Percentiles rank a stretch among this genome's conserved stretches.
phyloP scores from a whole-genome alignment of 768 basidiomycete species.

The Hydnum rufescens region DNA sequence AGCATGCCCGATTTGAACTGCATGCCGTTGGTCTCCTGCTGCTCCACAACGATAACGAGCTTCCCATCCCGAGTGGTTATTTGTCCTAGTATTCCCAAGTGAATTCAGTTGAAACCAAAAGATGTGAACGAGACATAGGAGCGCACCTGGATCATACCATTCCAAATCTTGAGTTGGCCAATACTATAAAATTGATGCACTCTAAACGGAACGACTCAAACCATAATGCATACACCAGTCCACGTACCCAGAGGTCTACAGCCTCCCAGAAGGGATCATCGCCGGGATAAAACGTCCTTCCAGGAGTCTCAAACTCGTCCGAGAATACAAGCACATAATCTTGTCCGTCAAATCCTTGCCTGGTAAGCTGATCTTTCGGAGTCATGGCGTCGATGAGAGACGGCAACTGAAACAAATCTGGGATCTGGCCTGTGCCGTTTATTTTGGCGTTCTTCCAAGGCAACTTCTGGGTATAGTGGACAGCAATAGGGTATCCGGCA shows the following conservation, averaged over 20 bases:
- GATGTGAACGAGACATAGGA: background rate
- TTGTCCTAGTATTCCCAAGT: conserved; percentile 17
- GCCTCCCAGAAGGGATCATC: conserved; percentile 82
- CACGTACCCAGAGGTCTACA: conserved; percentile 29
- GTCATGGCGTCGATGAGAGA: conserved; percentile 52
- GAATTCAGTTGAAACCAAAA: background rate
- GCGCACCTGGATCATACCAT: conserved; percentile 44
- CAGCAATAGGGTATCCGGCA: conserved; percentile 55
- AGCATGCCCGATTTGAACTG: conserved; percentile 57
- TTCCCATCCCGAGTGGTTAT: conserved; percentile 44
- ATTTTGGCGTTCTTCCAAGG: conserved; percentile 40
- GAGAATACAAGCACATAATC: conserved; percentile 55
- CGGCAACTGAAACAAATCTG: conserved; percentile 34
- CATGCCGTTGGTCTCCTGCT: conserved; percentile 33
- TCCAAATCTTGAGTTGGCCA: conserved; percentile 48
- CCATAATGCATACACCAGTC: background rate
- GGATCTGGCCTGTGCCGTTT: conserved; percentile 50
- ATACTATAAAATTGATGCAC: conserved; percentile 29
- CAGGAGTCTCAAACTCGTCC: conserved; percentile 65
- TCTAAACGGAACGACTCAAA: background rate
- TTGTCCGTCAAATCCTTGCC: conserved; percentile 54
- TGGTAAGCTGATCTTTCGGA: conserved; percentile 32
- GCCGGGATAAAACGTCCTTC: conserved; percentile 45
- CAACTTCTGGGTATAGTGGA: conserved; percentile 22
- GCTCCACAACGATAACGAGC: conserved; percentile 51